Percentiles rank a stretch among this genome's conserved stretches.
phyloP scores from a whole-genome alignment of 257 asterid species.

The Jacaranda mimosifolia region DNA sequence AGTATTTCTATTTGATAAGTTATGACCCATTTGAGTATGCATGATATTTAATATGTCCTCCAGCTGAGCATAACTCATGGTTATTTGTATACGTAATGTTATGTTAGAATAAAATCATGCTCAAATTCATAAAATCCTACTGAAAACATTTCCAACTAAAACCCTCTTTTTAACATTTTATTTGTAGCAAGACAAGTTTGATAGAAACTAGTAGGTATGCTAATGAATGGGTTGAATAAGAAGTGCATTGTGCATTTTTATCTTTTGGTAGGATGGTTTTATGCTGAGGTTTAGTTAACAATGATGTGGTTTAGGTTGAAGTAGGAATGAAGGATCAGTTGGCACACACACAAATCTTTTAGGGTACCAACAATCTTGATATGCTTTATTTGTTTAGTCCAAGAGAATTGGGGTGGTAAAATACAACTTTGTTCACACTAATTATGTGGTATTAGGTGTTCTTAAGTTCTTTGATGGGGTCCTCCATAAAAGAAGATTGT shows the following conservation, averaged over 20 bases:
- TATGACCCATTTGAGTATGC: no score
- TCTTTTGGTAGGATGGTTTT: not conserved
- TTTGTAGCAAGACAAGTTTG: no score
- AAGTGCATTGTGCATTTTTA: not conserved
- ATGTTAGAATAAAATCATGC: no score
- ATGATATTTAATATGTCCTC: no score
- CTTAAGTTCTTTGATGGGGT: conserved; percentile 20
- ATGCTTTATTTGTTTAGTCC: not conserved
- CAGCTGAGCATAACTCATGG: no score
- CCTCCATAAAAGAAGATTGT: conserved; percentile 23
- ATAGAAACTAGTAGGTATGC: no score
- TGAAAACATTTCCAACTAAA: no score
- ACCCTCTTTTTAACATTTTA: no score
- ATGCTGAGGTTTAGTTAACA: conserved; percentile 28
- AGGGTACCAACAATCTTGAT: conserved; percentile 30
- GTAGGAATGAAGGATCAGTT: conserved; percentile 37
- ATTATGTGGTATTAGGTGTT: conserved; percentile 7
- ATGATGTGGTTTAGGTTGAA: conserved; percentile 41
- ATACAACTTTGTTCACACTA: not conserved
- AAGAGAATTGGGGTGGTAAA: not conserved
- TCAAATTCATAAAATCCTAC: no score
- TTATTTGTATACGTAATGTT: no score
- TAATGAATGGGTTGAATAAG: not conserved
- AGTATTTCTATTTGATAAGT: no score
- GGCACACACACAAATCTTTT: conserved; percentile 14